Evolutionary conservation across 2,329 filamentous ascomycete species (phyloP).

Genomic region (Alternaria sp.): DNA sequence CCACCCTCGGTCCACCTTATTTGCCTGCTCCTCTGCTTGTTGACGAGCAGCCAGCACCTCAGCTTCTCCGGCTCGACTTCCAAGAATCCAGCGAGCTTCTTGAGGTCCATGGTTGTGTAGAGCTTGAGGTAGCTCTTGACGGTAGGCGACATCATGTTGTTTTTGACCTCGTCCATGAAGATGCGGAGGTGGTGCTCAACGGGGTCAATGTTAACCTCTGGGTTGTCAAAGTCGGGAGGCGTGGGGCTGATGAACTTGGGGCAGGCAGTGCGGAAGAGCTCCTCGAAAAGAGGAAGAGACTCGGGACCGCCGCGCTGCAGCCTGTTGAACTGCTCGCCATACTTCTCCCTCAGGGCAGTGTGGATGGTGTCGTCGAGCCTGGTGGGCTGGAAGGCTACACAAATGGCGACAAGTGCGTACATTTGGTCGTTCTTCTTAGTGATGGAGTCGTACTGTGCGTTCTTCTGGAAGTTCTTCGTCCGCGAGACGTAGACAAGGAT

Average conservation of each 20-base stretch:
- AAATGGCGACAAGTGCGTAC: constrained; percentile 98
- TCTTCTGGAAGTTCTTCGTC: constrained; percentile 99
- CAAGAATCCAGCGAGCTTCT: constrained; percentile 96
- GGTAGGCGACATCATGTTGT: constrained; percentile 96
- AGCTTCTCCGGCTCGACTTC: constrained; percentile 97
- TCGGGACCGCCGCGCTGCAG: constrained; percentile 96
- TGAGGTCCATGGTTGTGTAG: constrained; percentile 99
- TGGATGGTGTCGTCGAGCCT: constrained; percentile 99
- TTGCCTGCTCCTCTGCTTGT: constrained; percentile 98
- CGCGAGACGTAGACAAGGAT: constrained; percentile 98
- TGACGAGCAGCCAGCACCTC: constrained; percentile 90
- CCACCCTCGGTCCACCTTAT: constrained; percentile 91
- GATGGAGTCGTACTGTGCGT: constrained; percentile 96
- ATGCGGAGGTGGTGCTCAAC: constrained; percentile 96
- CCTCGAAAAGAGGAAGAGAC: constrained; percentile 94
- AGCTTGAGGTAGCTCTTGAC: constrained; percentile 98
- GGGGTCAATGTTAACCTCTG: constrained; percentile 93
- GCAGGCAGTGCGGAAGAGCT: constrained; percentile 97
- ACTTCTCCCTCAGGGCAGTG: constrained; percentile 97
- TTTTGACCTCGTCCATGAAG: constrained; percentile 99
- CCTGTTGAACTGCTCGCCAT: constrained; percentile 96
- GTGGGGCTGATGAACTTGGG: constrained; percentile 99
- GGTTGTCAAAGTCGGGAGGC: constrained; percentile 96
- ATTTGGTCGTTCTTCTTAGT: constrained; percentile 99
- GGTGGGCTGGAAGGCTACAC: constrained; percentile 96